Conservation (phyloP, 805 yeast species). For the Nakazawaea laoshanensis region DNA sequence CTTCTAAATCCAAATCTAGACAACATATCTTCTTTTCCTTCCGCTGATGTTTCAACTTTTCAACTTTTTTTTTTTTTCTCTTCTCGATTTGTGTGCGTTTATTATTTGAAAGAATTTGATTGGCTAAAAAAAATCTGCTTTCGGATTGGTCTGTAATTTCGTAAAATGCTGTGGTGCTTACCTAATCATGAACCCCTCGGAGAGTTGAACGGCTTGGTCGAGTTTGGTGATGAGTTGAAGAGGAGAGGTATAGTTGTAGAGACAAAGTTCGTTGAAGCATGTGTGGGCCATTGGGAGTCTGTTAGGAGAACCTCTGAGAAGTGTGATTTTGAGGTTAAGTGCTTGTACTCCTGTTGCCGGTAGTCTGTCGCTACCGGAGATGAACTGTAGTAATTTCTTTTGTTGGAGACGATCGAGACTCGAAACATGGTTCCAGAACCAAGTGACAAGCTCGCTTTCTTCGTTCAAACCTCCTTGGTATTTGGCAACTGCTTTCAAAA, state of each 20-base stretch:
- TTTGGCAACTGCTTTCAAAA: slow-evolving; percentile 62
- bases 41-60: slow-evolving; percentile 5
- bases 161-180: no score
- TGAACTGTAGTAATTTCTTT: slow-evolving; percentile 59
- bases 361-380: slow-evolving; percentile 85
- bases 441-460: slow-evolving; percentile 37
- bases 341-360: slow-evolving; percentile 90
- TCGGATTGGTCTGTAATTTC: no score
- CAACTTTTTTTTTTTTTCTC: neutral
- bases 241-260: slow-evolving; percentile 57
- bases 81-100: no score
- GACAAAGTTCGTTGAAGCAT: slow-evolving; percentile 83
- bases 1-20: slow-evolving; percentile 37
- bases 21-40: slow-evolving; percentile 15
- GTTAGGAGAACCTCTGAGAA: slow-evolving; percentile 29
- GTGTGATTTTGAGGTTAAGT: slow-evolving; percentile 62
- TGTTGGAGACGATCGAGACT: slow-evolving; percentile 37
- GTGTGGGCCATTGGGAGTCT: slow-evolving; percentile 85
- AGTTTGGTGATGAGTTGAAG: no score
- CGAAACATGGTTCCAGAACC: slow-evolving; percentile 88
- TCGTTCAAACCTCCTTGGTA: slow-evolving; percentile 55
- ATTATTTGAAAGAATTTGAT: slow-evolving; percentile 9
- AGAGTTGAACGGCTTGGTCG: no score
- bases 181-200: no score
- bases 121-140: slow-evolving; percentile 8